phyloP scores from a whole-genome alignment of 2,329 filamentous ascomycete species.

The Paraconiothyrium sp. region DNA sequence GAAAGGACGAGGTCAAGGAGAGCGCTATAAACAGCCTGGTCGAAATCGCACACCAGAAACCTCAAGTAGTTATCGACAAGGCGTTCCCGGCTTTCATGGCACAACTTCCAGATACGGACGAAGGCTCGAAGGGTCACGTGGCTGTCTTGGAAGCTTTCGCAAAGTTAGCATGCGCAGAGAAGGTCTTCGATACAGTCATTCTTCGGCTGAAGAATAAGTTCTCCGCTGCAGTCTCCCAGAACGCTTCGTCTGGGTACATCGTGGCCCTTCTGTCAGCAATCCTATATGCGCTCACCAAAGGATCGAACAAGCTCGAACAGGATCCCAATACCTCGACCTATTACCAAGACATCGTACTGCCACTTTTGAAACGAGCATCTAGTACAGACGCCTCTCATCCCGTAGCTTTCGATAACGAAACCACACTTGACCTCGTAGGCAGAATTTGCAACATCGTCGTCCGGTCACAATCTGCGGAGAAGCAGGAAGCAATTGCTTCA shows the following conservation, averaged over 20 bases:
- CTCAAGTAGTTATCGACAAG: conserved; percentile 69
- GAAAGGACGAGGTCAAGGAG: conserved; percentile 66
- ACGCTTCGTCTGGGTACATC: conserved; percentile 64
- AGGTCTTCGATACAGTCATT: conserved; percentile 71
- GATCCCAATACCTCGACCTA: conserved; percentile 51
- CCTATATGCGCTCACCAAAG: conserved; percentile 68
- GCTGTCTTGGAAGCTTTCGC: conserved; percentile 70
- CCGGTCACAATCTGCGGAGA: conserved; percentile 60
- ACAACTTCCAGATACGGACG: conserved; percentile 66
- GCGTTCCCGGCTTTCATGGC: conserved; percentile 74
- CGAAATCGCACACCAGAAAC: conserved; percentile 69
- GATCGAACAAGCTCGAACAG: conserved; percentile 61
- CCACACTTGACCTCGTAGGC: conserved; percentile 67
- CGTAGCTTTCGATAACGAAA: conserved; percentile 55
- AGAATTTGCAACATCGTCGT: conserved; percentile 69
- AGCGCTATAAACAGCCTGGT: conserved; percentile 67
- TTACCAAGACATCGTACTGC: conserved; percentile 58
- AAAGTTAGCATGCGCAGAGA: conserved; percentile 69
- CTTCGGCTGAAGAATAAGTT: conserved; percentile 71
- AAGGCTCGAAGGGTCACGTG: conserved; percentile 59
- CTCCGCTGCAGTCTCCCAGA: conserved; percentile 63
- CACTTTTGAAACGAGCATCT: conserved; percentile 51
- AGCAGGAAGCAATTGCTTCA: conserved; percentile 61
- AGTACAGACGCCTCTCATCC: conserved; percentile 44
- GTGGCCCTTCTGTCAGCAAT: conserved; percentile 68